Evolutionary conservation across 2,329 filamentous ascomycete species (phyloP).

Genomic region (Diaporthe longicolla): DNA sequence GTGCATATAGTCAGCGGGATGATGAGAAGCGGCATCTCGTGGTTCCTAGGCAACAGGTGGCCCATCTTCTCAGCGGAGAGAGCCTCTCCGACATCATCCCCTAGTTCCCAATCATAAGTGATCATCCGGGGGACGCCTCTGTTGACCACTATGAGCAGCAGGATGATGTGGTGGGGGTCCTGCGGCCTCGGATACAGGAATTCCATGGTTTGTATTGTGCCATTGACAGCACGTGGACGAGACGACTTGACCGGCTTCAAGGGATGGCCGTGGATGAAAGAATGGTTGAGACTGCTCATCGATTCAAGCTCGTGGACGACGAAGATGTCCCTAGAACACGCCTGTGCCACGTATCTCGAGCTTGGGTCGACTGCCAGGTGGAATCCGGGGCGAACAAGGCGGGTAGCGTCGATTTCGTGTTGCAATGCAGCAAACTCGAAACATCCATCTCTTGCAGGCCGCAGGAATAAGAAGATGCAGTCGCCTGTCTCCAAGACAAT

Average conservation of each 20-base stretch:
- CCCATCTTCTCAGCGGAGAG: constrained; percentile 64
- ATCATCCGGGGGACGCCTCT: constrained; percentile 66
- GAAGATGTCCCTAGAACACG: constrained; percentile 78
- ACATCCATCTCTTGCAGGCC: constrained; percentile 57
- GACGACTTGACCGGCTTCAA: constrained; percentile 71
- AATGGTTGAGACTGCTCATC: constrained; percentile 64
- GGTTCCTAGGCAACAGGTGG: constrained; percentile 63
- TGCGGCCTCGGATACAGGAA: constrained; percentile 81
- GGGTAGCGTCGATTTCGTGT: constrained; percentile 52
- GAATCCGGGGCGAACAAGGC: constrained; percentile 72
- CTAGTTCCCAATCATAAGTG: constrained; percentile 73
- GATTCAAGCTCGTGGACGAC: constrained; percentile 79
- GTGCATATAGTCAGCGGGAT: constrained; percentile 80
- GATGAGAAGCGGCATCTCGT: constrained; percentile 76
- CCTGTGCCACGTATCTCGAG: constrained; percentile 77
- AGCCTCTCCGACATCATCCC: constrained; percentile 61
- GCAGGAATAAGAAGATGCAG: constrained; percentile 82
- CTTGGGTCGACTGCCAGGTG: constrained; percentile 84
- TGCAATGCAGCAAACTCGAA: constrained; percentile 70
- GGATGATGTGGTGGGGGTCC: constrained; percentile 79
- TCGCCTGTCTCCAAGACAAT: constrained; percentile 81
- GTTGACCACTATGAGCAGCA: constrained; percentile 74
- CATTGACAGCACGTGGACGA: constrained; percentile 67
- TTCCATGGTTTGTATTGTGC: constrained; percentile 86
- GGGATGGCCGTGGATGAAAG: constrained; percentile 59